phyloP scores from a whole-genome alignment of 1,139 yeast genomes.

The Chernovozyma aurita region DNA sequence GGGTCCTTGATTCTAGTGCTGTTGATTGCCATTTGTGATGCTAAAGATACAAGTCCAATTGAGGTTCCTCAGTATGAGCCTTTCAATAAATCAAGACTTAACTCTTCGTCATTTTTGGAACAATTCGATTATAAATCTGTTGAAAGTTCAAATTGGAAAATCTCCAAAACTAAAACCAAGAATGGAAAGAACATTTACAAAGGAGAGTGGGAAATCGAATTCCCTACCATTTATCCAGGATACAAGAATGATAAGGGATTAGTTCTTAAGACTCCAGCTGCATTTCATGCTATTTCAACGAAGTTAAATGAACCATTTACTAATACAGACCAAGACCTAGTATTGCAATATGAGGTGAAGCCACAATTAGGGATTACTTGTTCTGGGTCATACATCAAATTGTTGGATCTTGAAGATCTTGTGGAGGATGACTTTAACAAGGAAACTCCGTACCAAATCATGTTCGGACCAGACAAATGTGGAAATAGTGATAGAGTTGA shows the following conservation, averaged over 20 bases:
- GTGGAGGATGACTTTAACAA: conserved; percentile 57
- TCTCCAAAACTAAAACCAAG: conserved; percentile 55
- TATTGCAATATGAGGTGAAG: conserved; percentile 85
- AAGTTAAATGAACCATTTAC: conserved; percentile 51
- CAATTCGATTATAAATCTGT: conserved; percentile 50
- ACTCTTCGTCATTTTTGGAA: conserved; percentile 69
- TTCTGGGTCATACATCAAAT: conserved; percentile 86
- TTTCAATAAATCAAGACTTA: too few species aligned
- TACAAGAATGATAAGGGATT: conserved; percentile 65
- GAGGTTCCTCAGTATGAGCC: too few species aligned
- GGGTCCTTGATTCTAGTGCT: too few species aligned
- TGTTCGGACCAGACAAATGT: conserved; percentile 96
- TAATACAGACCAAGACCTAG: conserved; percentile 59
- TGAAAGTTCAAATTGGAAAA: conserved; percentile 53
- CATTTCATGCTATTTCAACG: conserved; percentile 74
- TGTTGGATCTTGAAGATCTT: conserved; percentile 41
- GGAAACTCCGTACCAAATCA: conserved; percentile 71
- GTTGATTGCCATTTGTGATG: too few species aligned
- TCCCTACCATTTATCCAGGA: conserved; percentile 49
- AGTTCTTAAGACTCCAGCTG: conserved; percentile 69
- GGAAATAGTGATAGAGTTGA: conserved; percentile 77
- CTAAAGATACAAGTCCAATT: too few species aligned
- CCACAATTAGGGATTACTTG: conserved; percentile 72
- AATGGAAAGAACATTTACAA: conserved; percentile 52
- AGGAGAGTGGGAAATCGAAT: conserved; percentile 73